Base-by-base conservation (phyloP, 305 asterid genomes). In the Caryopteris hybrid region DNA sequence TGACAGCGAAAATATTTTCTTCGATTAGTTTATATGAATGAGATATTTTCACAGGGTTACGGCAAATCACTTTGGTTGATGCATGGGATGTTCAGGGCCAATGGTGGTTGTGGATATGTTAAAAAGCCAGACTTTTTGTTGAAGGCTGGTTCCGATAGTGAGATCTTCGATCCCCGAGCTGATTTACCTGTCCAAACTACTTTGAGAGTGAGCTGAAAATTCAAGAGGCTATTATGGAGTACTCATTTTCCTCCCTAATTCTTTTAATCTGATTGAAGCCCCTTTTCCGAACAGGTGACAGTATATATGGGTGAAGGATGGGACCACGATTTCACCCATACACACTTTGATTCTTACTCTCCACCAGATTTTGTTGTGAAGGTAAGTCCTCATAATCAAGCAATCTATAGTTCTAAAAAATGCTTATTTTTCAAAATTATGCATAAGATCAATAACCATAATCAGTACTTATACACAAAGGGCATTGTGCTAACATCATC, bases 251-350 rank as follows among this genome's bases (percentile, higher is more conserved):
- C 36, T 17, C 33, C 48, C 18, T 61, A 42, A 29, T 8, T 5
- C 29, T 9, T 29, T 31, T 45, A 38, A n/a, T 39, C 48, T 54
- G 3, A 23, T 53, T 36, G 21, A 29, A 31, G 39, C 43, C n/a
- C 42, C 36, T 31, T 22, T 59, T 25, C n/a, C n/a, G n/a, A 72
- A 43, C 84, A 91, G 97, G 98, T 91, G 66, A 87, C 88, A 13
- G 78, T 89, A 18, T 89, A 72, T 64, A 91, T 87, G 97, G 97
- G 97, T 34, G 95, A 89, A 74, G 96, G 97, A 74, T 91, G 97
- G 97, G 76, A 85, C 78, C 71, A 62, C 31, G 95, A 87, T 76
- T 91, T 91, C 68, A 64, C 63, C 17, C 93, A 80, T 47, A 84
- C 93, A 9, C 88, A 91, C 70, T 91, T 91, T 2, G 97, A 91